Conservation (phyloP, 306 rosid genomes). For the Pterocarpus santalinus region DNA sequence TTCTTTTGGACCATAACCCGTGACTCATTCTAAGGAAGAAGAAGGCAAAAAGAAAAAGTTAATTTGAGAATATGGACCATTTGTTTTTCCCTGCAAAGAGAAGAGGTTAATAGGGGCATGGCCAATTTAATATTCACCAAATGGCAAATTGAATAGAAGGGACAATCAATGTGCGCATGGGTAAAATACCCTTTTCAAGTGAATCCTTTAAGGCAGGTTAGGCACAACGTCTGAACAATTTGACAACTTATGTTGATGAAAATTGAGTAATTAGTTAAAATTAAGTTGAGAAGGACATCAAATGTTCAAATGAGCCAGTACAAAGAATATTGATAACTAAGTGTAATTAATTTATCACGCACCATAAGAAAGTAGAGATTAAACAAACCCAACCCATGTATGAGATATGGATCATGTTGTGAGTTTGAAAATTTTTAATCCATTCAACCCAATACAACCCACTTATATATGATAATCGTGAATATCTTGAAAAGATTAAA, state of each 20-base stretch:
- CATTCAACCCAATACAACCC: too few relatives aligned
- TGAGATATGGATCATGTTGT: too few relatives aligned
- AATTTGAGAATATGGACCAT: constrained; percentile 52
- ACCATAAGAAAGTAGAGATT: too few relatives aligned
- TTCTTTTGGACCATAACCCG: constrained; percentile 52
- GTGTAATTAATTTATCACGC: too few relatives aligned
- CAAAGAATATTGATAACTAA: too few relatives aligned
- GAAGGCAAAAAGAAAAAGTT: constrained; percentile 46
- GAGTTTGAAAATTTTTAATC: too few relatives aligned
- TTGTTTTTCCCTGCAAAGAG: constrained; percentile 41
- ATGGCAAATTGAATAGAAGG: constrained; percentile 27
- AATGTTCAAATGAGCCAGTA: too few relatives aligned
- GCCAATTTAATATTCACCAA: constrained; percentile 36
- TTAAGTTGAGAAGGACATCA: too few relatives aligned
- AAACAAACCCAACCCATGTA: too few relatives aligned
- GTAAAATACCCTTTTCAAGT: constrained; percentile 31
- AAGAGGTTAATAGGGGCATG: constrained; percentile 40
- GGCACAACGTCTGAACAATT: constrained; percentile 7
- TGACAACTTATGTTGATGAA: not conserved
- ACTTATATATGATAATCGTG: too few relatives aligned
- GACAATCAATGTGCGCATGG: constrained; percentile 26
- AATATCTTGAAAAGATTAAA: too few relatives aligned
- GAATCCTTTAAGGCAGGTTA: constrained; percentile 24
- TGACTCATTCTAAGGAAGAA: constrained; percentile 46
- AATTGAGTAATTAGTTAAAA: not conserved